These are phyloP conservation scores for Solanum tacnaense DNA, from an alignment of 257 asterid species.

Conservation along the genomic window DNA sequence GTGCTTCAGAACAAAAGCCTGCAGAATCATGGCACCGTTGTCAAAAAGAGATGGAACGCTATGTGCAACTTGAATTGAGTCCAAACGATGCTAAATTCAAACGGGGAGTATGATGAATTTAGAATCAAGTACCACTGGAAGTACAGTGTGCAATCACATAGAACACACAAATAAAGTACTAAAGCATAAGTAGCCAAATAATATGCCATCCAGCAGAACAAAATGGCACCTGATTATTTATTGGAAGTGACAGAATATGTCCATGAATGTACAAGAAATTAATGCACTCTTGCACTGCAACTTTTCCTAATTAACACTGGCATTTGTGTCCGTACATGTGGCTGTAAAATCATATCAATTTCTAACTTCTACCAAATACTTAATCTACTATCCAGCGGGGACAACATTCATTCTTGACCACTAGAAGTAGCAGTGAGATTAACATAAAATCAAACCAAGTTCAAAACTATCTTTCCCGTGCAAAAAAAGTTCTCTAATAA, in stretches of 20 bases:
- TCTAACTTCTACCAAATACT: background rate
- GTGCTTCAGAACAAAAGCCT: slow-evolving; percentile 93
- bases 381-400: background rate
- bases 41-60: slow-evolving; percentile 4
- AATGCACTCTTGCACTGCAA: background rate
- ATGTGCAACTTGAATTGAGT: background rate
- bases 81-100: background rate
- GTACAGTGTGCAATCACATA: background rate
- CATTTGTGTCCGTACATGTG: background rate
- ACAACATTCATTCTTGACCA: background rate
- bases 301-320: background rate
- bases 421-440: background rate
- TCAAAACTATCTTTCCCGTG: background rate
- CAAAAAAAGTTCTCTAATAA: background rate
- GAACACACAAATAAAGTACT: background rate
- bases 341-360: background rate
- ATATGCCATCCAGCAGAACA: background rate
- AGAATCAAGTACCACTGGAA: background rate
- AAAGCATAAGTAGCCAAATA: background rate
- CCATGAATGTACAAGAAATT: background rate
- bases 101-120: background rate
- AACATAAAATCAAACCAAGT: background rate
- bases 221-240: background rate
- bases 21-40: slow-evolving; percentile 28
- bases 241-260: background rate